phyloP scores from a whole-genome alignment of 805 yeast genomes.

The Saccharomycopsis fodiens region DNA sequence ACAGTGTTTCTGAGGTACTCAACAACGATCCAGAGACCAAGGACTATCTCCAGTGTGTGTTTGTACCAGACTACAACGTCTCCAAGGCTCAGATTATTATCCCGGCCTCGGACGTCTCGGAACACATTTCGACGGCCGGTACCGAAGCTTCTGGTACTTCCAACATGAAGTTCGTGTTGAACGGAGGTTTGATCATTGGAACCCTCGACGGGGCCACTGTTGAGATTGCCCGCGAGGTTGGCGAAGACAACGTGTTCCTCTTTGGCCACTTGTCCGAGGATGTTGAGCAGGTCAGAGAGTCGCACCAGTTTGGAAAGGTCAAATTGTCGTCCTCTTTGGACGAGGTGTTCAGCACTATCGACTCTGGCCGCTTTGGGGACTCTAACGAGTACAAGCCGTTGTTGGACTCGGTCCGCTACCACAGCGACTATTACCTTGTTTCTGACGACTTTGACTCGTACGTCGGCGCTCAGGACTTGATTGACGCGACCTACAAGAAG shows the following conservation, averaged over 20 bases:
- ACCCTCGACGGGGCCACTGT: constrained; percentile 97
- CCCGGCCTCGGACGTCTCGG: constrained; percentile 86
- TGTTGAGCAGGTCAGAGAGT: constrained; percentile 76
- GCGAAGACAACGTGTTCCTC: constrained; percentile 86
- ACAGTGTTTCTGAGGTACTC: constrained; percentile 71
- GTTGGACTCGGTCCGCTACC: constrained; percentile 58
- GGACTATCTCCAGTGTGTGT: constrained; percentile 75
- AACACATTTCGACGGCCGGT: constrained; percentile 95
- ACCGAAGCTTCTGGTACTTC: constrained; percentile 96
- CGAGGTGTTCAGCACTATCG: constrained; percentile 59
- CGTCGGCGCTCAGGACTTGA: constrained; percentile 68
- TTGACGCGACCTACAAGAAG: constrained; percentile 59
- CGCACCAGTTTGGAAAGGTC: constrained; percentile 51
- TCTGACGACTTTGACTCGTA: constrained; percentile 86
- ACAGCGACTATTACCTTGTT: constrained; percentile 83
- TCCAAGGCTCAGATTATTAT: constrained; percentile 87
- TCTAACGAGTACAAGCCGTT: constrained; percentile 57
- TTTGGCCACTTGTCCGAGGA: constrained; percentile 88
- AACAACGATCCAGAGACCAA: constrained; percentile 71
- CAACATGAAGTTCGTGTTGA: constrained; percentile 90
- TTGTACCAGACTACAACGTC: constrained; percentile 88
- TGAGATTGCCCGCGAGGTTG: constrained; percentile 88
- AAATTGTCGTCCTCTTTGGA: constrained; percentile 51
- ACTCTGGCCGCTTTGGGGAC: constrained; percentile 65
- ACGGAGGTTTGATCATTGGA: constrained; percentile 91